phyloP scores from a whole-genome alignment of 2,329 filamentous ascomycete species.

The Trichoderma arundinaceum region DNA sequence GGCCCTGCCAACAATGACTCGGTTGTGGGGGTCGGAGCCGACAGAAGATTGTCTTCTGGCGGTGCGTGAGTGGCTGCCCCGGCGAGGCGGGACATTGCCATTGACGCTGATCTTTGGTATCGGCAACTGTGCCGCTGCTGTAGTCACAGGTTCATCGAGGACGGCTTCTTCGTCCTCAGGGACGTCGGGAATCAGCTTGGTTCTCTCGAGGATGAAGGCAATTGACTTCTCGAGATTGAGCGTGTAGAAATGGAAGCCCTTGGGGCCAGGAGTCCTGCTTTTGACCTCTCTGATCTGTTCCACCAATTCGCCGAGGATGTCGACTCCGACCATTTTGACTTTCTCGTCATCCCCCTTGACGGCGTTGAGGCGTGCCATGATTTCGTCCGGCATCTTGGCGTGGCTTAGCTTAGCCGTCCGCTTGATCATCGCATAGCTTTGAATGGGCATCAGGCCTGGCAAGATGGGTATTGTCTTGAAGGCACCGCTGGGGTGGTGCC shows the following conservation, averaged over 20 bases:
- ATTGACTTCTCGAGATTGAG: conserved; percentile 96
- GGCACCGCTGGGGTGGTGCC: conserved; percentile 79
- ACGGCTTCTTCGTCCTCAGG: conserved; percentile 60
- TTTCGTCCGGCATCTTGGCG: conserved; percentile 74
- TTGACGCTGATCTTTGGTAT: conserved; percentile 52
- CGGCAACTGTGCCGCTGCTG: conserved; percentile 33
- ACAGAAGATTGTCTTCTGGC: conserved; percentile 75
- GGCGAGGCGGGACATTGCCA: conserved; percentile 47
- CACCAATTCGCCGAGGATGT: conserved; percentile 84
- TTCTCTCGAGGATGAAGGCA: conserved; percentile 86
- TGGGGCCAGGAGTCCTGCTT: conserved; percentile 61
- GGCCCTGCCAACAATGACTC: conserved; percentile 75
- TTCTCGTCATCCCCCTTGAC: conserved; percentile 81
- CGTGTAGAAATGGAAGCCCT: conserved; percentile 97
- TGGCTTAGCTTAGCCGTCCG: conserved; percentile 94
- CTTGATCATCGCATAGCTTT: conserved; percentile 95
- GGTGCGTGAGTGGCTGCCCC: conserved; percentile 45
- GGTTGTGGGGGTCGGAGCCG: conserved; percentile 84
- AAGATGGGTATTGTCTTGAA: conserved; percentile 91
- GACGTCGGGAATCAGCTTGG: conserved; percentile 75
- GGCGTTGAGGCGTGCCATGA: conserved; percentile 72
- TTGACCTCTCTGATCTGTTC: conserved; percentile 74
- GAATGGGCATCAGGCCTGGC: conserved; percentile 95
- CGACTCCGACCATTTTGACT: conserved; percentile 79
- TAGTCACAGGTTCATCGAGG: conserved; percentile 49